These are phyloP conservation scores for Eutrema heterophyllum DNA, from an alignment of 345 rosid species.

Conservation along the genomic window DNA sequence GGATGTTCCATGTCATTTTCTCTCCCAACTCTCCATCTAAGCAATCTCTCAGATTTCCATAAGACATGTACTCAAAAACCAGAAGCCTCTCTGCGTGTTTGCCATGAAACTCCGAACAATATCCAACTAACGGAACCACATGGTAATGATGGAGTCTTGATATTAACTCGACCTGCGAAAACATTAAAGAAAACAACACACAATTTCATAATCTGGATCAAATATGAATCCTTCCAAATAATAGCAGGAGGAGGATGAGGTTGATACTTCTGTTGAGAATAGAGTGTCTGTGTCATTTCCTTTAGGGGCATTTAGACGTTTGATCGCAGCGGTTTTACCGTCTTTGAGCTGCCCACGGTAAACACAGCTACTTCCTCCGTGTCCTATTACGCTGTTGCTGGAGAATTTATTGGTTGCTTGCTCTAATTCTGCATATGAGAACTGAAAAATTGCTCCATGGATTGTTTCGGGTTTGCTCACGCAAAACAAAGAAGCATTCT, in stretches of 20 bases:
- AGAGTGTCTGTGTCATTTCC: slow-evolving; percentile 57
- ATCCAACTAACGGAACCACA: slow-evolving; percentile 89
- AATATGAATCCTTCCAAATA: not conserved
- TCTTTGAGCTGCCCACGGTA: slow-evolving; percentile 81
- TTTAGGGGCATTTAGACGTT: slow-evolving; percentile 59
- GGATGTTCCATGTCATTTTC: slow-evolving; percentile 73
- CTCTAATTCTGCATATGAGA: slow-evolving; percentile 68
- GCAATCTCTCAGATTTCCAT: slow-evolving; percentile 82
- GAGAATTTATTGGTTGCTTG: slow-evolving; percentile 76
- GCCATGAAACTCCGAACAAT: slow-evolving; percentile 76
- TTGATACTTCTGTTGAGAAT: slow-evolving; percentile 68
- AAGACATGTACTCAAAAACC: slow-evolving; percentile 78
- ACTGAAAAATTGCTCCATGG: slow-evolving; percentile 54
- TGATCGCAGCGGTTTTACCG: slow-evolving; percentile 79
- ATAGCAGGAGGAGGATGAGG: not conserved
- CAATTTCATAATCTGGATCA: not conserved
- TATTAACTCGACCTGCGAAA: slow-evolving; percentile 68
- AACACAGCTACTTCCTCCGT: slow-evolving; percentile 87
- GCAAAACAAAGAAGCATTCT: slow-evolving; percentile 43
- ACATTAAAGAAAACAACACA: not conserved
- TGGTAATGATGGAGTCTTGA: slow-evolving; percentile 91
- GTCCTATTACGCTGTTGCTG: slow-evolving; percentile 64
- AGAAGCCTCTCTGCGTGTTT: slow-evolving; percentile 78
- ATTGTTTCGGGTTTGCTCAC: slow-evolving; percentile 49
- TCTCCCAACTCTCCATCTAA: slow-evolving; percentile 61